Base-by-base conservation (phyloP, 306 rosid genomes). In the Rosa rugosa region DNA sequence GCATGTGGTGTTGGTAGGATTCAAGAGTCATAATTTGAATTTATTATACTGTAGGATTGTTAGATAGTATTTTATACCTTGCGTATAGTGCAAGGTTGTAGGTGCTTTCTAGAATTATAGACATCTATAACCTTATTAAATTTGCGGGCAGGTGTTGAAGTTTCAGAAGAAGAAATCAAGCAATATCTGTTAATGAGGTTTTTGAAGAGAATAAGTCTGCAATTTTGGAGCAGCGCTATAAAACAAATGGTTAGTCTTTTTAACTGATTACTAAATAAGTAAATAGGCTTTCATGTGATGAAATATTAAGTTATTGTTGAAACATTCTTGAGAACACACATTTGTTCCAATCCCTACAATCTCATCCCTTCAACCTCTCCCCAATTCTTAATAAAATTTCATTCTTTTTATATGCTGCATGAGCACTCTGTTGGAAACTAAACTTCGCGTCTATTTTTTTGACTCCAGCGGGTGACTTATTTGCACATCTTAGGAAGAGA, bases 1-100 rank as follows among this genome's bases (percentile, higher is more conserved):
- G 88, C 94, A 36, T 96, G 97, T 79, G 99, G 99, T 72, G 97
- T 96, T 82, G 99, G 99, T 95, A 91, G 56, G 89, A 51, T 64
- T 13, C 36, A 31, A 76, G 41, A 22, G 63, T 60, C 79, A 18
- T 31, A 27, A 51, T 25, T 47, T 31, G 36, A 31, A 31, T 31
- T 31, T 2, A 10, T 41, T 56, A 34, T 78, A 47, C 78, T 51
- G 11, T 47, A 20, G 42, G 34, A 38, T 71, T 57, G 75, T 53
- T 65, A 53, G 36, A 12, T 64, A 40, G 31, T 53, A 57, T 31
- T 31, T 2, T 31, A 31, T 31, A 31, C 36, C 36, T 31, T 31
- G 36, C 36, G 2, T 31, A 31, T 2, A 31, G 36, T 31, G 3
- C 36, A 31, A 31, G 36, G 36, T 31, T 77, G 27, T 42, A 17